Conservation (phyloP, 306 rosid genomes). For the Cicer chorassanicum region DNA sequence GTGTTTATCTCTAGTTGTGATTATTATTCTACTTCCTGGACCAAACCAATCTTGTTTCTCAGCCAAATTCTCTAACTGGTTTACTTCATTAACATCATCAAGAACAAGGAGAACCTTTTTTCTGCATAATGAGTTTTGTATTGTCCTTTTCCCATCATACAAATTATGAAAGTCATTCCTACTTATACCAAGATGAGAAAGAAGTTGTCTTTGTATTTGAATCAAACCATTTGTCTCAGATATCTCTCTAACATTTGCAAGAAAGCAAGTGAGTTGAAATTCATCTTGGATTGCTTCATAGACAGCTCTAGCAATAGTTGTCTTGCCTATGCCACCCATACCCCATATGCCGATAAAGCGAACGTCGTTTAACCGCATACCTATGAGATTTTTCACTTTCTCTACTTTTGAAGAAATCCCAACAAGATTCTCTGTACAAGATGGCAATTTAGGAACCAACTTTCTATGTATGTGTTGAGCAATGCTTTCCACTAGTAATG, state of each 20-base stretch:
- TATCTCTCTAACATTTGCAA: constrained; percentile 17
- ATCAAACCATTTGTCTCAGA: constrained; percentile 9
- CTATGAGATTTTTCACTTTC: constrained; percentile 17
- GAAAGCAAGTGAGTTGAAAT: constrained; percentile 23
- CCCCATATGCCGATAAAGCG: constrained; percentile 45
- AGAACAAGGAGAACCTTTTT: constrained; percentile 35
- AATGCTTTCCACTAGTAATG: constrained; percentile 12
- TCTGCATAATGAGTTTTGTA: constrained; percentile 18
- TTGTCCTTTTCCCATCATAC: constrained; percentile 12
- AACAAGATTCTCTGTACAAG: constrained; percentile 26
- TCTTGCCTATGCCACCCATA: constrained; percentile 41
- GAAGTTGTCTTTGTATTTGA: constrained; percentile 32
- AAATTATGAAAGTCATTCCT: neutral
- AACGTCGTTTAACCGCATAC: constrained; percentile 27
- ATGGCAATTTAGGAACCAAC: constrained; percentile 27
- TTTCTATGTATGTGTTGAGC: constrained; percentile 18
- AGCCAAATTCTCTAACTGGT: constrained; percentile 27
- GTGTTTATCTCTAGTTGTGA: constrained; percentile 35
- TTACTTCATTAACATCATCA: constrained; percentile 29
- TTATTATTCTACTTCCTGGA: constrained; percentile 23
- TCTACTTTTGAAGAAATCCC: constrained; percentile 31
- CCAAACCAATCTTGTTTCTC: constrained; percentile 40
- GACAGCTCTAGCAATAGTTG: constrained; percentile 38
- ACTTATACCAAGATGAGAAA: neutral
- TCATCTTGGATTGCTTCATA: constrained; percentile 5